These are phyloP conservation scores for Tylopilus cervinicoccineus DNA, from an alignment of 768 basidiomycete genomes.

Conservation along the genomic window DNA sequence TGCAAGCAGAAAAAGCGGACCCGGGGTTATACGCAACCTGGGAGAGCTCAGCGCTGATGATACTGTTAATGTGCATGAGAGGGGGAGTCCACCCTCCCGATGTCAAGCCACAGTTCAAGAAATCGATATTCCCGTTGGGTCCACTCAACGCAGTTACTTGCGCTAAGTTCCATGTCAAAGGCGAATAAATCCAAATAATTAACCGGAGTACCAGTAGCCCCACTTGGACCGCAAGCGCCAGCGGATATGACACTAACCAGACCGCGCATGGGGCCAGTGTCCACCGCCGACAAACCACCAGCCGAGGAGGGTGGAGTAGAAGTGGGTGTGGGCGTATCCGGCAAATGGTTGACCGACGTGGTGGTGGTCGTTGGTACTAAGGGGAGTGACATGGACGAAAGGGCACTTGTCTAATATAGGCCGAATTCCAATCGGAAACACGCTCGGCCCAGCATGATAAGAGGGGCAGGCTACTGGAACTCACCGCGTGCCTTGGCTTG, in stretches of 20 bases:
- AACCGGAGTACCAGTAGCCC: conserved; percentile 45
- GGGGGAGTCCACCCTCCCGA: conserved; percentile 71
- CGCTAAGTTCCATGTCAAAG: conserved; percentile 32
- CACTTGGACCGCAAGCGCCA: conserved; percentile 41
- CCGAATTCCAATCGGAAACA: not conserved
- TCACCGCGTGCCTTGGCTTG: not conserved
- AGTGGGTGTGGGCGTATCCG: not conserved
- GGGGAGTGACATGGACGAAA: not conserved
- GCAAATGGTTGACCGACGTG: not conserved
- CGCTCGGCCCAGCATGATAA: not conserved
- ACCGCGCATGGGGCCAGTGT: conserved; percentile 8
- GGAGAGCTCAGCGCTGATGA: conserved; percentile 44
- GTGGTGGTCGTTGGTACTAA: not conserved
- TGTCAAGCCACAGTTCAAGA: conserved; percentile 75
- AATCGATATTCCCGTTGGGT: conserved; percentile 69
- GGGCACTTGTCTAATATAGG: not conserved
- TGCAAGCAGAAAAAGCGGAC: conserved; percentile 60
- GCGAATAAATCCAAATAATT: not conserved
- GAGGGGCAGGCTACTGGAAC: not conserved
- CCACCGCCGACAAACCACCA: not conserved
- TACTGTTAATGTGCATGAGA: conserved; percentile 46
- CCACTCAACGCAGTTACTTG: conserved; percentile 48
- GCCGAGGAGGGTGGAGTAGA: not conserved
- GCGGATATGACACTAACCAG: conserved; percentile 35
- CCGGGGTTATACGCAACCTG: conserved; percentile 44